Conservation (phyloP, 2,329 filamentous ascomycete species). For the Exophiala xenobiotica region DNA sequence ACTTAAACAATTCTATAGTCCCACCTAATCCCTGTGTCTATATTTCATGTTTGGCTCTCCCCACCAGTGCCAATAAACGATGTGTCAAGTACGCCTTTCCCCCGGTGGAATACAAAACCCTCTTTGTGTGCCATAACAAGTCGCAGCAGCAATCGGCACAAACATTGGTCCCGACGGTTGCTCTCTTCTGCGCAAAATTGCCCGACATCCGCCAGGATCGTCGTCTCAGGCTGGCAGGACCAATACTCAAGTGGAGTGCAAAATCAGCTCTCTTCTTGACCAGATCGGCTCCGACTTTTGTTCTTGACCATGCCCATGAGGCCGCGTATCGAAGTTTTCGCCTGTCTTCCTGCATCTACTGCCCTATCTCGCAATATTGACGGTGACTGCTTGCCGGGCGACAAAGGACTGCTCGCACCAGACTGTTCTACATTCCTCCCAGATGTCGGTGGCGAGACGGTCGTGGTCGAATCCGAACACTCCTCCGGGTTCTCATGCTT, state of each 20-base stretch:
- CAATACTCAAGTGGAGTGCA: neutral
- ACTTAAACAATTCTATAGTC: no score
- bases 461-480: slow-evolving; percentile 10
- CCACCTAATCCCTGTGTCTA: neutral
- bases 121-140: neutral
- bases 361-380: slow-evolving; percentile 28
- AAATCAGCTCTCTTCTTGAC: slow-evolving; percentile 23
- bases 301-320: slow-evolving; percentile 27
- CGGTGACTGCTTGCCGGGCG: slow-evolving; percentile 10
- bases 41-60: neutral
- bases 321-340: slow-evolving; percentile 28
- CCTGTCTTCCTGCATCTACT: slow-evolving; percentile 30
- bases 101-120: no score
- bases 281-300: slow-evolving; percentile 23
- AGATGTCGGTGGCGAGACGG: slow-evolving; percentile 5
- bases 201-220: neutral
- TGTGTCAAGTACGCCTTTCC: no score
- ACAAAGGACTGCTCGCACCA: slow-evolving; percentile 11
- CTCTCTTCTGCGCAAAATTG: neutral
- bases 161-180: no score
- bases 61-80: no score
- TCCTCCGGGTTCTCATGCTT: slow-evolving; percentile 15
- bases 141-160: neutral
- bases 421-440: slow-evolving; percentile 18
- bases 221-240: no score